These are phyloP conservation scores for Penicillium antarcticum DNA, from an alignment of 495 filamentous ascomycete species.

Conservation along the genomic window DNA sequence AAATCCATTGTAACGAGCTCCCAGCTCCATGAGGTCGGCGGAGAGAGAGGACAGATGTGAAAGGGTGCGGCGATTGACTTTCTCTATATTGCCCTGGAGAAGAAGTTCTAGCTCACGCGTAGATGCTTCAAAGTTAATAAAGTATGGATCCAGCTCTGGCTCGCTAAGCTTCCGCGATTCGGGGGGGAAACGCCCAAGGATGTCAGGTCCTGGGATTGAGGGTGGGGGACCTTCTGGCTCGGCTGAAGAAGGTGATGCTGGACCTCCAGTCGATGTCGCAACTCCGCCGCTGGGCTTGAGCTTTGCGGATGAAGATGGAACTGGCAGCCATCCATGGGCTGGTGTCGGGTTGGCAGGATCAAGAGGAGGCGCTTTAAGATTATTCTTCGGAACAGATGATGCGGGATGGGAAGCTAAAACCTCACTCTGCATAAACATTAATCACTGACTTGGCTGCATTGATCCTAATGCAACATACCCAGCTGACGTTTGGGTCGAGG, in stretches of 20 bases:
- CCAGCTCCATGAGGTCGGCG: constrained; percentile 88
- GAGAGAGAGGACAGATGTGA: constrained; percentile 76
- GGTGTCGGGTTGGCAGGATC: constrained; percentile 86
- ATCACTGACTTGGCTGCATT: constrained; percentile 27
- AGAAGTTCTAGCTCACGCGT: constrained; percentile 84
- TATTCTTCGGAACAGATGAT: constrained; percentile 86
- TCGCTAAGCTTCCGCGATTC: constrained; percentile 72
- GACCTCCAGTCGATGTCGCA: constrained; percentile 31
- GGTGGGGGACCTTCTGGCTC: constrained; percentile 42
- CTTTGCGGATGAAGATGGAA: constrained; percentile 81
- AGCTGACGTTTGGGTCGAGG: constrained; percentile 96
- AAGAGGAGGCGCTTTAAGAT: constrained; percentile 87
- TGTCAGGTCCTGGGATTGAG: constrained; percentile 58
- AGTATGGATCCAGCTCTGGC: constrained; percentile 91
- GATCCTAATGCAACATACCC: constrained; percentile 54
- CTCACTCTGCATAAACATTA: constrained; percentile 60
- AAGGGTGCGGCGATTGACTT: constrained; percentile 86
- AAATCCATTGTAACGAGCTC: constrained; percentile 94
- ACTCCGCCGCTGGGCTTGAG: constrained; percentile 54
- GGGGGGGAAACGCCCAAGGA: constrained; percentile 80
- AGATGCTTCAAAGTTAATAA: constrained; percentile 82
- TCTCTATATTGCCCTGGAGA: constrained; percentile 89
- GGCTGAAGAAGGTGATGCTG: constrained; percentile 51
- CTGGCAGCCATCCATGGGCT: constrained; percentile 84
- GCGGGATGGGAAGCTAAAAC: constrained; percentile 87